phyloP scores from a whole-genome alignment of 2,329 filamentous ascomycete species.

The Exutisphaerella laricina region DNA sequence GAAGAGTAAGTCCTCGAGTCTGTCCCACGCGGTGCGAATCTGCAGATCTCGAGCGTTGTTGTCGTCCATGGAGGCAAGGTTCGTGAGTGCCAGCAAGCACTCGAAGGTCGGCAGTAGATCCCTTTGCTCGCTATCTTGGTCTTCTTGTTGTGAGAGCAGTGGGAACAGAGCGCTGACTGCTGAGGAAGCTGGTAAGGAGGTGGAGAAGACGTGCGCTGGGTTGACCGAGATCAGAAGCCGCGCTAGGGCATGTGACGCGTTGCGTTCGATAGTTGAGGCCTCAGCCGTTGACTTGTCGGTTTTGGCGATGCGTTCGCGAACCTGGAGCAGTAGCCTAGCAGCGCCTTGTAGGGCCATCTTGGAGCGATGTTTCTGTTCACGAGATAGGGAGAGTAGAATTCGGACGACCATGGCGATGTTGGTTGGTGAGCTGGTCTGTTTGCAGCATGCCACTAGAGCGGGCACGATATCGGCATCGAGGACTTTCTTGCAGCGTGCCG shows the following conservation, averaged over 20 bases:
- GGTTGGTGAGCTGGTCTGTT: slow-evolving; percentile 49
- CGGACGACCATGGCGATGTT: slow-evolving; percentile 67
- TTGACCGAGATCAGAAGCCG: slow-evolving; percentile 63
- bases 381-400: slow-evolving; percentile 72
- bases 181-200: slow-evolving; percentile 63
- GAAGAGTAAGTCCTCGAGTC: slow-evolving; percentile 79
- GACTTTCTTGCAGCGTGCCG: slow-evolving; percentile 67
- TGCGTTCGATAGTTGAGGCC: slow-evolving; percentile 29
- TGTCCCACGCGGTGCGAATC: slow-evolving; percentile 64
- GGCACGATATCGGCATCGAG: slow-evolving; percentile 75
- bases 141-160: slow-evolving; percentile 65
- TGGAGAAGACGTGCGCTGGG: slow-evolving; percentile 69
- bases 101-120: slow-evolving; percentile 89
- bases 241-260: slow-evolving; percentile 34
- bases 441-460: slow-evolving; percentile 58
- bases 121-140: slow-evolving; percentile 54
- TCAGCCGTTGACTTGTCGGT: slow-evolving; percentile 35
- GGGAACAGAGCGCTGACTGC: slow-evolving; percentile 77
- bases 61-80: slow-evolving; percentile 73
- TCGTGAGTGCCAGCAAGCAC: slow-evolving; percentile 83
- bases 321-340: slow-evolving; percentile 72
- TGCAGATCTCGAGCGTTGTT: slow-evolving; percentile 59
- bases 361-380: slow-evolving; percentile 67
- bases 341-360: slow-evolving; percentile 89
- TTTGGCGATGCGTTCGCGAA: slow-evolving; percentile 58